phyloP scores from a whole-genome alignment of 768 basidiomycete species.

The Boletus sp. region DNA sequence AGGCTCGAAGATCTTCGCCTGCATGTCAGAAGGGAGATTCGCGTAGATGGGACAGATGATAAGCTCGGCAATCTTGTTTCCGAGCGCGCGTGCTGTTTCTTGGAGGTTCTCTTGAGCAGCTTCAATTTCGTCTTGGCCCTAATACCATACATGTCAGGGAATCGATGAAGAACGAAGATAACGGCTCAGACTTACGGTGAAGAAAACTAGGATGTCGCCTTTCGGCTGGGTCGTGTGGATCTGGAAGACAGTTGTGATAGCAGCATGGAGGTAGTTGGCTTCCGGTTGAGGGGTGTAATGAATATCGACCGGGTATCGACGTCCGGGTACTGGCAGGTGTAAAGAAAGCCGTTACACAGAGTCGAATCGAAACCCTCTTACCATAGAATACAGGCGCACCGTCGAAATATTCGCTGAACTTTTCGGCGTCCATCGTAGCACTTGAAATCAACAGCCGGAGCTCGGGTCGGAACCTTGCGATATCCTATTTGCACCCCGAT shows the following conservation, averaged over 20 bases:
- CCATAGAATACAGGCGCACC: constrained; percentile 93
- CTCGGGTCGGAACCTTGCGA: constrained; percentile 93
- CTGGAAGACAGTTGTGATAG: constrained; percentile 98
- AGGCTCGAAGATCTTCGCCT: constrained; percentile 98
- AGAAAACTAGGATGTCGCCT: constrained; percentile 95
- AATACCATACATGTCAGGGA: constrained; percentile 5
- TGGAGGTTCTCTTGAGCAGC: constrained; percentile 93
- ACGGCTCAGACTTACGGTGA: constrained; percentile 60
- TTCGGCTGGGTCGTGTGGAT: constrained; percentile 98
- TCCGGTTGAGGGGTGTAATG: constrained; percentile 99
- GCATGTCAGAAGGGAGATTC: constrained; percentile 99
- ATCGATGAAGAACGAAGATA: neutral
- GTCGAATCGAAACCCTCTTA: constrained; percentile 33
- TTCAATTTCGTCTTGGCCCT: constrained; percentile 99
- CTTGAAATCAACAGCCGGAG: constrained; percentile 90
- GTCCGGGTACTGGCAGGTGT: constrained; percentile 75
- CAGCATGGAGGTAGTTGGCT: constrained; percentile 97
- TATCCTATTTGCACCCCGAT: constrained; percentile 59
- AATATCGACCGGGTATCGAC: constrained; percentile 96
- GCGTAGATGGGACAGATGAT: constrained; percentile 98
- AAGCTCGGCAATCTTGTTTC: constrained; percentile 93
- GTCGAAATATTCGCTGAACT: constrained; percentile 98
- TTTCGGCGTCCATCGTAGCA: constrained; percentile 96
- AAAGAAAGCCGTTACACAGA: neutral
- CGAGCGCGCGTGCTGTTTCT: constrained; percentile 91